Evolutionary conservation across 1,284 basidiomycete genomes (phyloP).

Genomic region (Ustilago trichophora): DNA sequence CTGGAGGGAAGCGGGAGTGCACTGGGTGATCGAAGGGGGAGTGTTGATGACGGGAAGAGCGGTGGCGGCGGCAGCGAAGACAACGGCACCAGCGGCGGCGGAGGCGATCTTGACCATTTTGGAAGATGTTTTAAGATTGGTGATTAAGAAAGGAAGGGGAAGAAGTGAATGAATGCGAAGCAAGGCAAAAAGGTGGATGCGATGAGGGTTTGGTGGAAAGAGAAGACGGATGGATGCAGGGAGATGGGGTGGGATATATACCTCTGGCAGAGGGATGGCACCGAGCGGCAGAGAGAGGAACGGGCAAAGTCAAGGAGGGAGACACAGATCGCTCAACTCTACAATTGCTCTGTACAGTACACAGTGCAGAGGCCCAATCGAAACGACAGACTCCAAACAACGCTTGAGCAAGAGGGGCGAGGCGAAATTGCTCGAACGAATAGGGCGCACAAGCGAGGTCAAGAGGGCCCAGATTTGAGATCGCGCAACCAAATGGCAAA

Average conservation of each 20-base stretch:
- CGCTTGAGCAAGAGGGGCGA: too few species aligned
- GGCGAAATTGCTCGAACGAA: constrained; percentile 26
- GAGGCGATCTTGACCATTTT: constrained; percentile 50
- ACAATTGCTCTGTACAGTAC: too few species aligned
- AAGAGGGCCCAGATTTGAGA: constrained; percentile 13
- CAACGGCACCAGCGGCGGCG: constrained; percentile 44
- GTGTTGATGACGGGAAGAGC: constrained; percentile 41
- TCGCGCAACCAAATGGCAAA: constrained; percentile 3
- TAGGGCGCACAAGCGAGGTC: constrained; percentile 16
- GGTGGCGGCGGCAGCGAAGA: constrained; percentile 36
- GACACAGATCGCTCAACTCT: constrained; percentile 12
- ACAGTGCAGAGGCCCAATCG: too few species aligned
- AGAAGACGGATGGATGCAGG: constrained; percentile 8
- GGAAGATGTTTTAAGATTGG: neutral
- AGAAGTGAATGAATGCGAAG: constrained; percentile 1
- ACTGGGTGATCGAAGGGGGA: constrained; percentile 43
- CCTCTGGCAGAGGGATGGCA: constrained; percentile 3
- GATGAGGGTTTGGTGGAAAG: constrained; percentile 2
- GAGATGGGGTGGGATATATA: constrained; percentile 20
- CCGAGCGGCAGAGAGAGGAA: neutral
- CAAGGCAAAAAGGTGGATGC: constrained; percentile 2
- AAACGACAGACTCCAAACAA: constrained; percentile 5
- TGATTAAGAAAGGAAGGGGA: constrained; percentile 4
- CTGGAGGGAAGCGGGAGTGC: constrained; percentile 32
- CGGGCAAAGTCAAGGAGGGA: too few species aligned